phyloP scores from a whole-genome alignment of 164 flowering plant genomes.

The Malania oleifera region DNA sequence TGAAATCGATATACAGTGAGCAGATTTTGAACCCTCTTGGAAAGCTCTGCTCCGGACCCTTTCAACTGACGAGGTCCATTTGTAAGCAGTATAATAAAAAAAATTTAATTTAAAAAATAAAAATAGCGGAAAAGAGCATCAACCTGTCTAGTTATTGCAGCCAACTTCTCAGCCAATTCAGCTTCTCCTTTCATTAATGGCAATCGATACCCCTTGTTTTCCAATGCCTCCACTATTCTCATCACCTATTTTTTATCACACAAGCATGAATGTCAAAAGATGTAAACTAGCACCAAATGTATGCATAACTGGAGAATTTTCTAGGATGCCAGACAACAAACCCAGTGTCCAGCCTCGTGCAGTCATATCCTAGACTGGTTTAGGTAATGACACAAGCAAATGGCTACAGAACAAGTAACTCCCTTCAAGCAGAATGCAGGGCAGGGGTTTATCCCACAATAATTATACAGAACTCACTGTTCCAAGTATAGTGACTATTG shows the following conservation, averaged over 20 bases:
- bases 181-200: slow-evolving; percentile 86
- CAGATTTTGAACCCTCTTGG: slow-evolving; percentile 87
- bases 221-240: slow-evolving; percentile 94
- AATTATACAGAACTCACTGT: background rate
- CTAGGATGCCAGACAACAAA: background rate
- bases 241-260: slow-evolving; percentile 41
- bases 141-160: slow-evolving; percentile 80
- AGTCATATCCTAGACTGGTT: background rate
- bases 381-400: background rate
- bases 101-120: background rate
- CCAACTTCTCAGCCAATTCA: slow-evolving; percentile 89
- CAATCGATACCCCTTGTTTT: slow-evolving; percentile 77
- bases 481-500: background rate
- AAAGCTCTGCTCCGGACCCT: slow-evolving; percentile 93
- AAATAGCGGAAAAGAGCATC: background rate
- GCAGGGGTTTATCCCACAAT: background rate
- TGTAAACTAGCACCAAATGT: background rate
- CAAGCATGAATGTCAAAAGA: background rate
- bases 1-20: slow-evolving; percentile 70
- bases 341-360: background rate
- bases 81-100: slow-evolving; percentile 10
- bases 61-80: slow-evolving; percentile 49
- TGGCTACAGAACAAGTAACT: background rate
- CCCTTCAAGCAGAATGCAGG: background rate
- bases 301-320: background rate